A percentile compares a stretch with the other conserved stretches of the same genome.
Evolutionary conservation across 139 green algal species (phyloP).

Genomic region (Bryopsis sp.): DNA sequence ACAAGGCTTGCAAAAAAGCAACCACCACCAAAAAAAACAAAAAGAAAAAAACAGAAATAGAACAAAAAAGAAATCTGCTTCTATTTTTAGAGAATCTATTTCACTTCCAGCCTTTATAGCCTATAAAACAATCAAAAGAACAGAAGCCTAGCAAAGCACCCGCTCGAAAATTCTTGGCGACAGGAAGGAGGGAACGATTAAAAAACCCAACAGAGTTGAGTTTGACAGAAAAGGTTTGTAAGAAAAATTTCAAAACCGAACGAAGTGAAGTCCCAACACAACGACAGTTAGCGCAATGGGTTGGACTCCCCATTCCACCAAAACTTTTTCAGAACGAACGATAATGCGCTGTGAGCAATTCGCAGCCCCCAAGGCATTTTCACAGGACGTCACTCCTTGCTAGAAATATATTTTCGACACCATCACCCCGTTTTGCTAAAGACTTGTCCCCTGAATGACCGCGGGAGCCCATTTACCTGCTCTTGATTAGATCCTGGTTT

Average conservation of each 20-base stretch:
- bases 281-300: too few species aligned
- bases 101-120: too few species aligned
- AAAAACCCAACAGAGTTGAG: too few species aligned
- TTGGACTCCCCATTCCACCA: too few species aligned
- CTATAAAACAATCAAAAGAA: too few species aligned
- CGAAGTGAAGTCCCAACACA: too few species aligned
- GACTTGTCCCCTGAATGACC: neutral
- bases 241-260: too few species aligned
- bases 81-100: neutral
- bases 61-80: neutral
- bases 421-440: neutral
- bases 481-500: slow-evolving; percentile 72
- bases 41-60: slow-evolving; percentile 1
- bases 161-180: too few species aligned
- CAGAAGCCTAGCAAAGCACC: too few species aligned
- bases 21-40: slow-evolving; percentile 5
- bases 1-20: neutral
- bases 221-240: too few species aligned
- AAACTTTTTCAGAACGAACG: too few species aligned
- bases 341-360: neutral
- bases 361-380: neutral
- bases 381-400: neutral
- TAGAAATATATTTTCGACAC: neutral
- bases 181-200: too few species aligned
- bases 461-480: slow-evolving; percentile 32